Conservation (phyloP, 108 stramenopile genomes). For the Nitzschia palea region DNA sequence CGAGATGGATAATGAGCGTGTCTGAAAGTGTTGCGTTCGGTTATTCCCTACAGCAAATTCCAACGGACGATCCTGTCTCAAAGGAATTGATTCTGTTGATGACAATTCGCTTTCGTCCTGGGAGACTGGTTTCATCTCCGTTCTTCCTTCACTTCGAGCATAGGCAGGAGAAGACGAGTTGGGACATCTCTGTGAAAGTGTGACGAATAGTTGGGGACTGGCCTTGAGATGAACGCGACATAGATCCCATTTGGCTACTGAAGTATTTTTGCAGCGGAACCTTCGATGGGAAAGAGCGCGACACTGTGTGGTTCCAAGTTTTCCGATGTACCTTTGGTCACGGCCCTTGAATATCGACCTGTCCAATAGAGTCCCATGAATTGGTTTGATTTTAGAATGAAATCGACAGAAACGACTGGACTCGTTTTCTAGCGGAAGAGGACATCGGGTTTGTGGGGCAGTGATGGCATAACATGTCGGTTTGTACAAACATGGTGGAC, state of each 20-base stretch:
- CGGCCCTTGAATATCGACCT: not conserved
- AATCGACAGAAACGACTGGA: not conserved
- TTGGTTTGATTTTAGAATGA: not conserved
- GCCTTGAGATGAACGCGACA: conserved; percentile 1
- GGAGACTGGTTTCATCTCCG: not conserved
- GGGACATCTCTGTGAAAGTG: not conserved
- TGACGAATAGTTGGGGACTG: not conserved
- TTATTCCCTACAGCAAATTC: too few species aligned
- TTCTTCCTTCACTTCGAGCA: not conserved
- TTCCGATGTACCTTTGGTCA: not conserved
- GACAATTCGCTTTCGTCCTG: not conserved
- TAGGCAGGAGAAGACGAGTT: not conserved
- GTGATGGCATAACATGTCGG: conserved; percentile 2
- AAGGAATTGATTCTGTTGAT: too few species aligned
- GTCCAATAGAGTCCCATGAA: conserved; percentile 1
- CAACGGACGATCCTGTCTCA: too few species aligned
- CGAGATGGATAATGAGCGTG: too few species aligned
- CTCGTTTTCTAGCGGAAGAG: not conserved
- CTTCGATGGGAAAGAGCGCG: conserved; percentile 1
- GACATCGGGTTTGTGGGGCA: not conserved
- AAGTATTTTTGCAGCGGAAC: not conserved
- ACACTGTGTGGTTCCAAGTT: conserved; percentile 10
- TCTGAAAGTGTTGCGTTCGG: too few species aligned
- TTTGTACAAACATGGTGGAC: not conserved
- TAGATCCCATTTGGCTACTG: conserved; percentile 11